Evolutionary conservation across 257 asterid genomes (phyloP), one percentile per base, ranked within the genome.

Genomic region (Nemophila menziesii): DNA sequence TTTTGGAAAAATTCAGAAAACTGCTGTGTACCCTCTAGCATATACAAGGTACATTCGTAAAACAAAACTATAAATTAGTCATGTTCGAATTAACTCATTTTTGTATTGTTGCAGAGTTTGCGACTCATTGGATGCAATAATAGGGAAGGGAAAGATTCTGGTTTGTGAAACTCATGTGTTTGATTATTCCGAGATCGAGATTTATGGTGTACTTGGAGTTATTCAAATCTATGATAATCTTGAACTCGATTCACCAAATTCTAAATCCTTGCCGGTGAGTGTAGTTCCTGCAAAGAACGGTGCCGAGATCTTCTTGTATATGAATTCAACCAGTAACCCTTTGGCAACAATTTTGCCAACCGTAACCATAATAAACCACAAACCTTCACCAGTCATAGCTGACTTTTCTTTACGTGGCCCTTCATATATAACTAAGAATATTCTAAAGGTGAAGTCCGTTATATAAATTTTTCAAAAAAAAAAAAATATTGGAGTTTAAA

Each of bases 361-460:
- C n/a, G n/a, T n/a, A n/a, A n/a, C 58, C 21, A 53, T 48, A 18
- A 33, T 36, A 3, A 57, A 66, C 16, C 57, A 66, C 74, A 64
- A 72, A 55, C 86, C 84, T 1, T 90, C 93, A 57, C 93, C 95
- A 0, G 72, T 43, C 7, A 71, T 84, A 9, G 79, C 68, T 21
- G 66, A 56, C 63, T 77, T 84, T 54, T 84, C 95, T 2, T 64
- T 84, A 11, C 66, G 79, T 54, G 87, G 93, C 14, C 86, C 90
- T 18, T 24, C 62, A 37, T 33, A 2, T 2, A 70, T 62, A n/a
- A n/a, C n/a, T n/a, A n/a, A n/a, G n/a, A n/a, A n/a, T n/a, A n/a
- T n/a, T n/a, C n/a, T n/a, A n/a, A 82, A 82, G 84, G 94, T 73
- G 61, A 41, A 16, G 0, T 22, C 19, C 33, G 16, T 33, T 3